These are phyloP conservation scores for Xanthoparmelia taractica DNA, from an alignment of 495 filamentous ascomycete species.

Conservation along the genomic window DNA sequence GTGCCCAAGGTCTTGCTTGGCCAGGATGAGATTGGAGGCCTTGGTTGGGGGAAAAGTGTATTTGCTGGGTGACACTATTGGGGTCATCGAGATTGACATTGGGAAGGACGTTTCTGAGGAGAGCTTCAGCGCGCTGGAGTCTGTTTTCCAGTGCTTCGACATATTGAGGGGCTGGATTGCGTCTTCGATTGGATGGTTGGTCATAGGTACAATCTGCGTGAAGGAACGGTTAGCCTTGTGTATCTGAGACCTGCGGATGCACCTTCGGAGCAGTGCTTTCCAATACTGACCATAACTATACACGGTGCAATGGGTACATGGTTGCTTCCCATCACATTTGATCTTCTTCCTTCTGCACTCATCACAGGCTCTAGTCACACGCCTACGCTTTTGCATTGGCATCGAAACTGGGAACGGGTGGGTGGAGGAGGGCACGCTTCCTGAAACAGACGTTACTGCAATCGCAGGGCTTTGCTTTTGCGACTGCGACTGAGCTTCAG, in stretches of 20 bases:
- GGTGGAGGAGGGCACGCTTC: neutral
- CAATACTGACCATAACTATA: conserved; percentile 84
- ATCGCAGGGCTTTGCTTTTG: neutral
- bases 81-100: conserved; percentile 80
- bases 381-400: conserved; percentile 27
- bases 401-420: conserved; percentile 3
- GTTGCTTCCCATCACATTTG: conserved; percentile 96
- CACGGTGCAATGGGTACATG: conserved; percentile 94
- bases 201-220: conserved; percentile 89
- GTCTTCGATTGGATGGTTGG: conserved; percentile 89
- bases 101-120: conserved; percentile 73
- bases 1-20: conserved; percentile 9
- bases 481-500: conserved; percentile 12
- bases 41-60: conserved; percentile 31
- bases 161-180: conserved; percentile 92
- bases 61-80: conserved; percentile 50
- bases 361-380: conserved; percentile 47
- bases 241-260: neutral
- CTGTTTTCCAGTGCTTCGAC: conserved; percentile 84
- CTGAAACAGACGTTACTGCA: neutral
- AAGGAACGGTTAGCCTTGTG: neutral
- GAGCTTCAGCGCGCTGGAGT: conserved; percentile 72
- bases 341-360: conserved; percentile 97
- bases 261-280: neutral
- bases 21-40: conserved; percentile 7